Evolutionary conservation across 1,284 basidiomycete species (phyloP), one percentile per base, ranked within the genome.

Genomic region (Sphaerobolus stellatus): DNA sequence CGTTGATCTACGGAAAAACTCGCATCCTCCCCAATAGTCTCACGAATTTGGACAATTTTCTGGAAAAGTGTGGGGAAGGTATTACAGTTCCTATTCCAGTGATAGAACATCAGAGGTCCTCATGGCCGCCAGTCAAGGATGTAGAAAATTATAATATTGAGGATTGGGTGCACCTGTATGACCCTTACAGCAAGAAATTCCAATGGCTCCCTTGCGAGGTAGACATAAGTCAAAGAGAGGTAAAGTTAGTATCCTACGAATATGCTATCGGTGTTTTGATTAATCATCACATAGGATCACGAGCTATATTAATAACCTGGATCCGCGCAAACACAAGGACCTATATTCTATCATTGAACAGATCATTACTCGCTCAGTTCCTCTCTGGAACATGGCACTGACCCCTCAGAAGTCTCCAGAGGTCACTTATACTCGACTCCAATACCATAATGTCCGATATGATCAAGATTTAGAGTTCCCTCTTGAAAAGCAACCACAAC

Each of bases 171-270:
- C 44, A 25, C 20, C 8, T 9, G 25, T 5, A 13, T 13, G 27
- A 22, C 27, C 38, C 25, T 22, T 34, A 34, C 33, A 34, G 33
- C 18, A 11, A 11, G 33, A 34, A 54, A 16, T 69, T 67, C 50
- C 62, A 64, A 27, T 79, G 77, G 77, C 61, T 78, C 2, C 72
- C 72, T 1, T 67, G 69, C 20, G 71, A 74, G 46, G 70, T 74
- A 34, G 18, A 43, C 18, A 59, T 73, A 27, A 24, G 48, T 16
- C 48, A 55, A 4, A 44, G 56, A 20, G 68, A 64, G n/a, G n/a
- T n/a, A n/a, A n/a, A n/a, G n/a, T n/a, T n/a, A n/a, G n/a, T n/a
- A n/a, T n/a, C n/a, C n/a, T n/a, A n/a, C n/a, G n/a, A n/a, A n/a
- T n/a, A n/a, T n/a, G n/a, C n/a, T n/a, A n/a, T n/a, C n/a, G n/a